Percentiles rank a stretch among this genome's conserved stretches.
Conservation (phyloP, 2,329 filamentous ascomycete species). For the Botryotinia globosa region DNA sequence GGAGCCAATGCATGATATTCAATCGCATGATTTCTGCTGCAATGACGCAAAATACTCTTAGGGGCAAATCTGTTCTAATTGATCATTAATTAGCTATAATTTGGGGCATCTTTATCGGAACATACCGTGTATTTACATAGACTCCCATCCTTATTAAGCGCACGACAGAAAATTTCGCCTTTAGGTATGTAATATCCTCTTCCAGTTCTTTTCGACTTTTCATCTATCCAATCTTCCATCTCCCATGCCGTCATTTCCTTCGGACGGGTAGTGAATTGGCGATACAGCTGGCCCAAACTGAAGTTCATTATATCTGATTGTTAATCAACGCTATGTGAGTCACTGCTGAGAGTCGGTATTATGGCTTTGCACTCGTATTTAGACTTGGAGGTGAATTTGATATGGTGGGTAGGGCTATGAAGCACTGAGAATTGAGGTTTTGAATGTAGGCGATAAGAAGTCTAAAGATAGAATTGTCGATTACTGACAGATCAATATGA, state of each 20-base stretch:
- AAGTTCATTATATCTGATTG: not conserved
- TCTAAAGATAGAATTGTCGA: not conserved
- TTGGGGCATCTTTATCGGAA: not conserved
- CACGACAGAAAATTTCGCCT: not conserved
- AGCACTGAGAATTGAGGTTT: not conserved
- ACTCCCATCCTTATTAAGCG: not conserved
- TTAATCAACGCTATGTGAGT: not conserved
- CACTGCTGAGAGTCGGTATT: not conserved
- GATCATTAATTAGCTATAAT: not conserved
- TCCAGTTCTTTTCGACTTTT: not conserved
- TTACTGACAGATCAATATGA: not conserved
- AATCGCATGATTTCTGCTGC: not conserved
- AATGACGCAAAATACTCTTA: accelerated
- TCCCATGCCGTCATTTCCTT: not conserved
- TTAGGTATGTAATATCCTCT: not conserved
- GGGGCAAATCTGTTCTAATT: not conserved
- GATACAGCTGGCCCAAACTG: not conserved
- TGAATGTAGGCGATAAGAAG: not conserved
- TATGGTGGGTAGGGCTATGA: too few relatives aligned
- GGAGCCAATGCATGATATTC: not conserved
- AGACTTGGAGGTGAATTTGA: not conserved
- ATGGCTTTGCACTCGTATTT: not conserved
- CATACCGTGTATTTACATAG: not conserved
- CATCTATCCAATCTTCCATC: not conserved
- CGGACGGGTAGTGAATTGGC: not conserved